A percentile compares a stretch with the other conserved stretches of the same genome.
phyloP scores from a whole-genome alignment of 179 eudicot genomes.

The Corrigiola litoralis region DNA sequence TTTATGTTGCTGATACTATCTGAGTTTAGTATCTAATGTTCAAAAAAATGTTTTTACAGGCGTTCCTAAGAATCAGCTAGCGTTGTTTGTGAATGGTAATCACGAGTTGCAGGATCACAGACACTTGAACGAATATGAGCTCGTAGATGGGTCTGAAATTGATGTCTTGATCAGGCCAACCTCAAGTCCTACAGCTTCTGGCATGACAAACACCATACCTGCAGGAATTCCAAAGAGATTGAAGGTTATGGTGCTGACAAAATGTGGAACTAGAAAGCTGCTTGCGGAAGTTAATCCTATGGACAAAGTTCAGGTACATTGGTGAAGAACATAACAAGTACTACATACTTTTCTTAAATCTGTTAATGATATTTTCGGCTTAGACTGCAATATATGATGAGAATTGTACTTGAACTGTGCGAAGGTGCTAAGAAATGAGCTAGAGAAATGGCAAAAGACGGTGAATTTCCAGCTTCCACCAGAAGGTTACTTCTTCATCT shows the following conservation, averaged over 20 bases:
- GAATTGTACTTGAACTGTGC: too few species aligned
- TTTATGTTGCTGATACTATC: too few species aligned
- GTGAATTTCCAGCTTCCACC: conserved; percentile 38
- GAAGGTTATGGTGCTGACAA: conserved; percentile 36
- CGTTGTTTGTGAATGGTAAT: conserved; percentile 30
- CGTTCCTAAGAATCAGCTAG: conserved; percentile 23
- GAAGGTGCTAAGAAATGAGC: conserved; percentile 44
- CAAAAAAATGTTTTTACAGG: conserved; percentile 15
- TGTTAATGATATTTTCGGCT: too few species aligned
- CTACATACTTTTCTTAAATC: too few species aligned
- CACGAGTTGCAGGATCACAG: conserved; percentile 45
- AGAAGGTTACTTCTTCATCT: conserved; percentile 72
- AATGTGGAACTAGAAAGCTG: conserved; percentile 49
- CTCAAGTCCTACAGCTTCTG: conserved; percentile 12
- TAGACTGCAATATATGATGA: too few species aligned
- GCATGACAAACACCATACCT: neutral
- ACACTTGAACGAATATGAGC: conserved; percentile 35
- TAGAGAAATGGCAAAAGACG: conserved; percentile 35
- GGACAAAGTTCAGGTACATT: conserved; percentile 44
- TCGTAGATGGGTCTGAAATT: conserved; percentile 48
- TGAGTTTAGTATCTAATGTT: neutral
- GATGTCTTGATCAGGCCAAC: conserved; percentile 30
- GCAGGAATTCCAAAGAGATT: conserved; percentile 26
- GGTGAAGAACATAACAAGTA: too few species aligned
- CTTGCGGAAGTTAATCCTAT: conserved; percentile 44